Base-by-base conservation (phyloP, 2,329 filamentous ascomycete genomes). In the Microthyrium microscopicum region DNA sequence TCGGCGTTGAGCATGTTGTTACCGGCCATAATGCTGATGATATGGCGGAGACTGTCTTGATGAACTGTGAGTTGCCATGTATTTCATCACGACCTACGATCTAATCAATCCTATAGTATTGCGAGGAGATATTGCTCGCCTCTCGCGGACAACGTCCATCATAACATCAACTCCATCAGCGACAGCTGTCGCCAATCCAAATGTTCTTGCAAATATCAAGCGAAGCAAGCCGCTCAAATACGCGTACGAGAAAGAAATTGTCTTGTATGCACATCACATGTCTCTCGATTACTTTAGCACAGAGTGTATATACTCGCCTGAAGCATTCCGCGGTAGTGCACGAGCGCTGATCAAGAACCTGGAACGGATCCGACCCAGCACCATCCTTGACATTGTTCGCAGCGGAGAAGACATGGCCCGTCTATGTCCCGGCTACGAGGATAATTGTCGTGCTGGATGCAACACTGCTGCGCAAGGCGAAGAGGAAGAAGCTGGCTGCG, bases 11-110 rank as follows among this genome's bases (percentile, higher is more conserved):
- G 45, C 89, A 98, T 56, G 85, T 98, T 4, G 83, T 98, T 13
- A 98, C 89, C 0, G 89, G 89, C 2, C 89, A 98, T 55, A 98
- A 98, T 51, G 89, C 89, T 2, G 89, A 98, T 44, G 89, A 98
- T 51, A 77, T 95, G 20, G 89, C 89, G 1, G 89, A 98, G 60
- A 98, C 89, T 0, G 82, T 98, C 13, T 67, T 98, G 45, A 98
- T 98, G 89, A 98, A 98, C 49, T 61, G 54, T 56, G 38, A 34
- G 19, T 27, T 29, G 20, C 13, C 16, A 36, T 29, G 18, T 26
- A 6, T 13, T 5, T 30, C 5, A 22, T 13, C 8, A 1, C 18
- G 17, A 13, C 3, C 7, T 13, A 28, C 4, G 31, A 18, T 17
- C 19, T 18, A 13, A 27, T 40, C 48, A 12, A 48, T 35, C 33